Percentiles rank a stretch among this genome's conserved stretches.
These are phyloP conservation scores for Exophiala sp. DNA, from an alignment of 2,329 filamentous ascomycete species.

Conservation along the genomic window DNA sequence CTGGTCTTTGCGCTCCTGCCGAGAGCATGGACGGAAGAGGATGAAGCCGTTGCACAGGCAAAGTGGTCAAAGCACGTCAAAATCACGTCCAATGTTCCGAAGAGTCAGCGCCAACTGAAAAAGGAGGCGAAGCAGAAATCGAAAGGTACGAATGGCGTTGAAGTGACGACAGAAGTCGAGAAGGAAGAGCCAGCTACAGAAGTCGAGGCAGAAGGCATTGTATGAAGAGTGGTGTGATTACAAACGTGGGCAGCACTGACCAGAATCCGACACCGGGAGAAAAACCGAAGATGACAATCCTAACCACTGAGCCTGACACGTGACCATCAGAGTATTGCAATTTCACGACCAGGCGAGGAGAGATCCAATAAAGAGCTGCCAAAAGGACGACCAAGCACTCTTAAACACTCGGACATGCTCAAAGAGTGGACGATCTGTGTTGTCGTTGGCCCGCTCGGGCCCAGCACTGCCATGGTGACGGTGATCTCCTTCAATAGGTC, in stretches of 20 bases:
- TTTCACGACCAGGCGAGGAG: too few species aligned
- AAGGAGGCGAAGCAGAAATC: conserved; percentile 27
- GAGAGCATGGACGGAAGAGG: conserved; percentile 76
- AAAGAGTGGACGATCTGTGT: too few species aligned
- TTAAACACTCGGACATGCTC: too few species aligned
- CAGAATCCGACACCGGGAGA: too few species aligned
- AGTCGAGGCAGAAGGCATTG: background rate
- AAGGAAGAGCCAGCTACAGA: background rate
- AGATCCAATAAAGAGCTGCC: too few species aligned
- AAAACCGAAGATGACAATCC: background rate
- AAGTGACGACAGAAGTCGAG: background rate
- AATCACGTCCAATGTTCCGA: conserved; percentile 18
- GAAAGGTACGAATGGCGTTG: conserved; percentile 11
- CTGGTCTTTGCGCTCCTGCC: conserved; percentile 88
- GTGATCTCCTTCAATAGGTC: background rate
- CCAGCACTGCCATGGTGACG: too few species aligned
- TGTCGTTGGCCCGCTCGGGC: too few species aligned
- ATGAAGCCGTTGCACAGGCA: conserved; percentile 66
- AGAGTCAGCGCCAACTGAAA: conserved; percentile 27
- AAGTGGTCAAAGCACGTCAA: conserved; percentile 48
- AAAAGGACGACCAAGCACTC: too few species aligned
- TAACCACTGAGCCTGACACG: conserved; percentile 1
- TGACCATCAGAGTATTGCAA: background rate
- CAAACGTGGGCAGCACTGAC: too few species aligned
- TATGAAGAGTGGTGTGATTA: background rate